phyloP scores from a whole-genome alignment of 495 filamentous ascomycete species.

The Tuber aestivum region DNA sequence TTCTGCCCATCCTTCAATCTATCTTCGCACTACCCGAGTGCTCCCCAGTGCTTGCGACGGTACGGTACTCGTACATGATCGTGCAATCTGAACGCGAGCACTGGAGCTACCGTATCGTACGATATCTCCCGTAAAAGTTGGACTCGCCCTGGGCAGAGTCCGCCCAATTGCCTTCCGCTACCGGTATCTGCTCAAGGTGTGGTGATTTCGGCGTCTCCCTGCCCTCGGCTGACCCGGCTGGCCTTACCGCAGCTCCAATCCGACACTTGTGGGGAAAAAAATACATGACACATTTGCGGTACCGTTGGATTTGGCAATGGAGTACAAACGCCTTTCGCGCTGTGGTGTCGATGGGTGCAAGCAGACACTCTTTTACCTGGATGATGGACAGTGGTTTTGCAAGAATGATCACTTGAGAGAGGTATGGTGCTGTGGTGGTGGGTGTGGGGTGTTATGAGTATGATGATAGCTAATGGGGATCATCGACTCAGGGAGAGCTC shows the following conservation, averaged over 20 bases:
- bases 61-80: not conserved
- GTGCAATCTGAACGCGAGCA: not conserved
- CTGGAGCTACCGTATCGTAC: not conserved
- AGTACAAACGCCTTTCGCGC: constrained; percentile 53
- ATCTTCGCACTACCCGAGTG: not conserved
- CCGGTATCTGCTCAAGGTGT: no score
- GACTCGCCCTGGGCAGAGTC: no score
- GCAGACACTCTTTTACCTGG: constrained; percentile 56
- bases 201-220: no score
- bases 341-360: constrained; percentile 63
- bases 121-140: no score
- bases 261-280: no score
- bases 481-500: constrained; percentile 32
- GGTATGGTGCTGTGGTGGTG: constrained; percentile 42
- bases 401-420: constrained; percentile 60
- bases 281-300: not conserved
- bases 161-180: no score
- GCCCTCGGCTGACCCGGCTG: no score
- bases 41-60: no score
- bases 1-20: not conserved
- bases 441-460: not conserved
- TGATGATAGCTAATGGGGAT: constrained; percentile 9
- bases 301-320: constrained; percentile 43
- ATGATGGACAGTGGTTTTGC: constrained; percentile 62
- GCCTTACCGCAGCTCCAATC: no score